Evolutionary conservation across 306 rosid species (phyloP).

Genomic region (Cyclanthera cordifolia): DNA sequence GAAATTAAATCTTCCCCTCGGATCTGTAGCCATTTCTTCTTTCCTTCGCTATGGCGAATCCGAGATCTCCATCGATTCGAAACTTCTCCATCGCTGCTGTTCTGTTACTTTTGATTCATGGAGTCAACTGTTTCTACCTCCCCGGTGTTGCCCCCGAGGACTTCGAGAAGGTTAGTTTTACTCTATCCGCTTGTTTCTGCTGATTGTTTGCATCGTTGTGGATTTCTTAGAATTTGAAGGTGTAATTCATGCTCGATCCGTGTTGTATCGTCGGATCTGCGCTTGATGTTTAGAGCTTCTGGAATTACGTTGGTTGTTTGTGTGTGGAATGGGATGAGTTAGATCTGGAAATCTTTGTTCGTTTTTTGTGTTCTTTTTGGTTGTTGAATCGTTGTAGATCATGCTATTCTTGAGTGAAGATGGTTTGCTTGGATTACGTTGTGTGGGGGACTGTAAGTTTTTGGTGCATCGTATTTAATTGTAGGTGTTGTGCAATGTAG

Average conservation of each 20-base stretch:
- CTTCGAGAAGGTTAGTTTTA: slow-evolving; percentile 54
- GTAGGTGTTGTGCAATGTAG: not conserved
- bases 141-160: slow-evolving; percentile 99
- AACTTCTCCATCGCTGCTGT: slow-evolving; percentile 26
- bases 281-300: not conserved
- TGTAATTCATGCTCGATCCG: slow-evolving; percentile 26
- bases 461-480: not conserved
- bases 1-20: slow-evolving; percentile 1
- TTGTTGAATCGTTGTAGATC: not conserved
- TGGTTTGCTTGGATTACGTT: not conserved
- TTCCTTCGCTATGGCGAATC: slow-evolving; percentile 6
- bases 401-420: too few species aligned
- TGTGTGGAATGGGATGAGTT: not conserved
- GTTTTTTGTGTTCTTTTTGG: not conserved
- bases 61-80: slow-evolving; percentile 34
- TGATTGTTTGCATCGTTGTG: not conserved
- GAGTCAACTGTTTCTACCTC: slow-evolving; percentile 63
- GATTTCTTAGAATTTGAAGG: not conserved
- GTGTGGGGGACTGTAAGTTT: not conserved
- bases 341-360: not conserved
- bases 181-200: not conserved
- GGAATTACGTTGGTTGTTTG: not conserved
- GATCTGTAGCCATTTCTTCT: not conserved
- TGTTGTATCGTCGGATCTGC: slow-evolving; percentile 9
- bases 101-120: slow-evolving; percentile 44